phyloP scores from a whole-genome alignment of 73 alveolate species.

The Halteria grandinella region DNA sequence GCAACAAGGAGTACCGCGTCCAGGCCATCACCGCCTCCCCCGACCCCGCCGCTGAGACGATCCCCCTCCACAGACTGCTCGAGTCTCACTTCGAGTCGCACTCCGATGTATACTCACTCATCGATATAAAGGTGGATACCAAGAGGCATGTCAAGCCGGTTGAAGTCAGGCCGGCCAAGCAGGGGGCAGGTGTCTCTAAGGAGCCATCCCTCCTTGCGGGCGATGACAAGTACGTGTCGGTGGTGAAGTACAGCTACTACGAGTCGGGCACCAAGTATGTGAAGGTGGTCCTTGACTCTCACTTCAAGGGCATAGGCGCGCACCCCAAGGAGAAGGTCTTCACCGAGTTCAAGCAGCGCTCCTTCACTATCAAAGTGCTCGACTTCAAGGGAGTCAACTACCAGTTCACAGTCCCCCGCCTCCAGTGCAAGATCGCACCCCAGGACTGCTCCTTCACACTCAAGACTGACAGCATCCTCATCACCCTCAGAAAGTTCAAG shows the following conservation, averaged over 20 bases:
- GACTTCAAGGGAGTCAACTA: slow-evolving; percentile 81
- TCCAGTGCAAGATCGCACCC: slow-evolving; percentile 75
- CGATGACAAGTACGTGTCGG: slow-evolving; percentile 50
- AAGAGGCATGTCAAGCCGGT: slow-evolving; percentile 63
- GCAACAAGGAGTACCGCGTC: slow-evolving; percentile 51
- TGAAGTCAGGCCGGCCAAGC: slow-evolving; percentile 1
- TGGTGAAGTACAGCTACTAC: slow-evolving; percentile 64
- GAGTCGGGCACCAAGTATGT: slow-evolving; percentile 72
- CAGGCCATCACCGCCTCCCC: background rate
- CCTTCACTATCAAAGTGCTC: slow-evolving; percentile 26
- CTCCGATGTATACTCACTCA: slow-evolving; percentile 39
- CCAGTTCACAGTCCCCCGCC: slow-evolving; percentile 73
- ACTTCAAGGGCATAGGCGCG: slow-evolving; percentile 24
- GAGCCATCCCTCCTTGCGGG: slow-evolving; percentile 1
- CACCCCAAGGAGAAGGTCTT: slow-evolving; percentile 49
- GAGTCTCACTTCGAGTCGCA: slow-evolving; percentile 17
- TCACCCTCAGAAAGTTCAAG: slow-evolving; percentile 73
- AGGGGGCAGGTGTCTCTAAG: background rate
- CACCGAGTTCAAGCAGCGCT: slow-evolving; percentile 47
- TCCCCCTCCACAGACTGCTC: slow-evolving; percentile 26
- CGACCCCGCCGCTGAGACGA: background rate
- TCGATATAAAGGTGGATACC: slow-evolving; percentile 46
- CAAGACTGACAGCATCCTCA: slow-evolving; percentile 68
- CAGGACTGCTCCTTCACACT: slow-evolving; percentile 70
- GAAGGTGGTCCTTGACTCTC: slow-evolving; percentile 53